These are phyloP conservation scores for Colletotrichum shisoi DNA, from an alignment of 2,329 filamentous ascomycete genomes.

Conservation along the genomic window DNA sequence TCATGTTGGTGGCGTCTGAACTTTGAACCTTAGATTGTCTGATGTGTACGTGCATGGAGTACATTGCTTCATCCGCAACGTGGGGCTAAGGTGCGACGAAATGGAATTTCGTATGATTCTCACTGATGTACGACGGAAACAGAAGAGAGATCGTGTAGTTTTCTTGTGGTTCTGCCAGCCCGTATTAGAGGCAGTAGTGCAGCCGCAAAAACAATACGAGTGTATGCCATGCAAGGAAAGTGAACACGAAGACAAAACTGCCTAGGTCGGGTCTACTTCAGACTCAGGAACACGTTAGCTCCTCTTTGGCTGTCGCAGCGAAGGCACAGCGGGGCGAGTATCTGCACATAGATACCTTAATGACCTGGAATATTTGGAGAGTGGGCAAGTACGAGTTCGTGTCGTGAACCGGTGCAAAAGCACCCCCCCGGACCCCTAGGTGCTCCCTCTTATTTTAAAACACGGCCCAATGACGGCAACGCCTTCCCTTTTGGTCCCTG, in stretches of 20 bases:
- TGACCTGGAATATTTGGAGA: neutral
- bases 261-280: neutral
- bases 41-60: constrained; percentile 8
- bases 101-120: neutral
- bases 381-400: constrained; percentile 9
- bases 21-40: constrained; percentile 22
- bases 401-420: constrained; percentile 1
- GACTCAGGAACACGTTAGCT: neutral
- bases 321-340: no score
- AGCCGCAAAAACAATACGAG: constrained; percentile 9
- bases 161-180: neutral
- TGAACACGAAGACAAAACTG: neutral
- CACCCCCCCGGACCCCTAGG: constrained; percentile 21
- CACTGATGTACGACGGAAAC: neutral
- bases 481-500: constrained; percentile 22
- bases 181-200: neutral
- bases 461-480: constrained; percentile 34
- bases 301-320: no score
- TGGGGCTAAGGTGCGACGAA: neutral
- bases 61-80: neutral
- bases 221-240: neutral
- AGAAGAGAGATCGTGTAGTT: neutral
- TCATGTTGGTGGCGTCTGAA: constrained; percentile 38
- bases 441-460: constrained; percentile 36
- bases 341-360: no score